Base-by-base conservation (phyloP, 2,329 filamentous ascomycete species). In the Sclerotinia trifoliorum region DNA sequence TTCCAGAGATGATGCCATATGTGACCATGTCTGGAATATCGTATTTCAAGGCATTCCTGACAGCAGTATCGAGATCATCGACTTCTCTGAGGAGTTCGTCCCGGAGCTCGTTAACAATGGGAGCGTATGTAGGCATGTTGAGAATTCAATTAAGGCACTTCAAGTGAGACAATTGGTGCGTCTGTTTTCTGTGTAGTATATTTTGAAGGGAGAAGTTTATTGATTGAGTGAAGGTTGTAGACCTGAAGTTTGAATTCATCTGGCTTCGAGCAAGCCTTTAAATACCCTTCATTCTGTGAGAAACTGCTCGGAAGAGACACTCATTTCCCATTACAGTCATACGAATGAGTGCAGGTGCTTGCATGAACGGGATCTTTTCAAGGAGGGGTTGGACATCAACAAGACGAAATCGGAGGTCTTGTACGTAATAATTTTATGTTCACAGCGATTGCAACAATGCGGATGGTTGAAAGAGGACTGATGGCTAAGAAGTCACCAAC, bases 71-170 rank as follows among this genome's bases (percentile, higher is more conserved):
- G 44, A 65, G 63, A 8, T 65, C 63, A 32, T 65, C 51, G 26
- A 65, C 63, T 57, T 65, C 63, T 2, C 63, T 42, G 26, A 65
- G 63, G 39, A 65, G 63, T 39, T 65, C 63, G 2, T 65, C 63
- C 10, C 63, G 63, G 5, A 65, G 63, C 39, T 65, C 63, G 0
- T 24, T 24, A 5, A 65, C 26, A 26, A 65, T 65, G 24, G 51
- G 51, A 6, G 26, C 24, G 32, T 65, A 57, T n/a, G 11, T 26
- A 44, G 63, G 51, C 63, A 65, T 65, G 24, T n/a, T 64, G 49
- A 42, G 7, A 3, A 5, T 48, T 32, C 21, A 11, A 10, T 19
- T 1, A 32, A 15, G 11, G 3, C 11, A 15, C 8, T 35, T 48
- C 5, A 24, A 24, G 7, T 13, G 11, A 11, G 21, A 39, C 11